These are phyloP conservation scores for Sphaerosporella brunnea DNA, from an alignment of 495 filamentous ascomycete species.

Conservation along the genomic window DNA sequence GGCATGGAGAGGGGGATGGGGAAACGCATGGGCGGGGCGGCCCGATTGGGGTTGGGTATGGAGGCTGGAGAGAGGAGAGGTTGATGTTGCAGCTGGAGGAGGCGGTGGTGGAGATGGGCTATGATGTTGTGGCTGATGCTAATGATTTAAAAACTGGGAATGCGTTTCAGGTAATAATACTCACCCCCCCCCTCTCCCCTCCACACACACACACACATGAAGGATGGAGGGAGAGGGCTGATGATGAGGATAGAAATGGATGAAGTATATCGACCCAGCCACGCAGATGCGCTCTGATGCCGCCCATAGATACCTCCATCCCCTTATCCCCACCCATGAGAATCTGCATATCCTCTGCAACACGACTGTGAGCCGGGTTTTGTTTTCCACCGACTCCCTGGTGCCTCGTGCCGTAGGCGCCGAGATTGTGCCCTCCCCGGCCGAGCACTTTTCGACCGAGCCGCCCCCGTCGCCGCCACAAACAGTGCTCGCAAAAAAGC, in stretches of 20 bases:
- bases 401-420: too few relatives aligned
- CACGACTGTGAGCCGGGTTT: conserved; percentile 33
- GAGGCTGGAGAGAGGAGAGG: conserved; percentile 28
- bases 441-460: not conserved
- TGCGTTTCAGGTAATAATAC: conserved; percentile 26
- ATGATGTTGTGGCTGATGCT: conserved; percentile 30
- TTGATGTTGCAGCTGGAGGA: conserved; percentile 12
- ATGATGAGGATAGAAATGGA: conserved; percentile 17
- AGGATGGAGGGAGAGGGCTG: not conserved
- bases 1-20: conserved; percentile 9
- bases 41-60: conserved; percentile 34
- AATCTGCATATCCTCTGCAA: conserved; percentile 38
- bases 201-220: too few relatives aligned
- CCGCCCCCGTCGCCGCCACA: not conserved
- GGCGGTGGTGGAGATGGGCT: conserved; percentile 31
- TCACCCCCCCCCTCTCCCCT: not conserved
- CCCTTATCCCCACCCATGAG: conserved; percentile 26
- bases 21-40: conserved; percentile 34
- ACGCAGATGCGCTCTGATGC: conserved; percentile 28
- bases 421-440: conserved; percentile 25
- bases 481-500: conserved; percentile 33
- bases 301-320: conserved; percentile 27
- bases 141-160: conserved; percentile 29
- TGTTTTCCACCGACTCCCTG: conserved; percentile 34
- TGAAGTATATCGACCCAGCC: conserved; percentile 25